Percentiles rank a stretch among this genome's conserved stretches.
Conservation (phyloP, 164 flowering plant species). For the Malania oleifera region DNA sequence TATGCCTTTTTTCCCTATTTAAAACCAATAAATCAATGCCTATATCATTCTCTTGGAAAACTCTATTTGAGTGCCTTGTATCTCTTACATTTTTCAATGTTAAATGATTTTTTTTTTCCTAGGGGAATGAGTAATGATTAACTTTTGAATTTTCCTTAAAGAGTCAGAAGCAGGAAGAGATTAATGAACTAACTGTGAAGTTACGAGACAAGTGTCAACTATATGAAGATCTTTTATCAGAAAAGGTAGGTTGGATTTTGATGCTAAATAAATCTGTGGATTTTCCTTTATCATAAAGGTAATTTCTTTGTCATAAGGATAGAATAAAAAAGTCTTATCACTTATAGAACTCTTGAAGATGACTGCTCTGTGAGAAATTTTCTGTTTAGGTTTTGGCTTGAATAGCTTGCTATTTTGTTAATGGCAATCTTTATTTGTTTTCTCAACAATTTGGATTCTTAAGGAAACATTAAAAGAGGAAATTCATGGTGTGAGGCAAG, state of each 20-base stretch:
- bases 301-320: not conserved
- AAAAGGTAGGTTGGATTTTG: slow-evolving; percentile 46
- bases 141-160: not conserved
- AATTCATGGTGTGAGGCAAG: slow-evolving; percentile 36
- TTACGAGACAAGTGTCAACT: slow-evolving; percentile 31
- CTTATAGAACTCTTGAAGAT: not conserved
- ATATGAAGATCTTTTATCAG: slow-evolving; percentile 40
- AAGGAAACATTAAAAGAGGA: slow-evolving; percentile 49
- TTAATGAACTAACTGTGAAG: slow-evolving; percentile 31
- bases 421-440: not conserved
- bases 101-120: not conserved
- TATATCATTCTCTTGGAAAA: not conserved
- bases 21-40: no score
- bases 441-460: not conserved
- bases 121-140: no score
- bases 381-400: not conserved
- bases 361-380: not conserved
- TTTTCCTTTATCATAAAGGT: not conserved
- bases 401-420: not conserved
- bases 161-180: slow-evolving; percentile 31
- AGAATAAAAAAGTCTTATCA: no score
- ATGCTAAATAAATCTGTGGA: not conserved
- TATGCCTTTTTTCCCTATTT: no score
- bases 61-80: not conserved
- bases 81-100: not conserved